These are phyloP conservation scores for Catunica adiposa DNA, from an alignment of 2,329 filamentous ascomycete genomes.

Conservation along the genomic window DNA sequence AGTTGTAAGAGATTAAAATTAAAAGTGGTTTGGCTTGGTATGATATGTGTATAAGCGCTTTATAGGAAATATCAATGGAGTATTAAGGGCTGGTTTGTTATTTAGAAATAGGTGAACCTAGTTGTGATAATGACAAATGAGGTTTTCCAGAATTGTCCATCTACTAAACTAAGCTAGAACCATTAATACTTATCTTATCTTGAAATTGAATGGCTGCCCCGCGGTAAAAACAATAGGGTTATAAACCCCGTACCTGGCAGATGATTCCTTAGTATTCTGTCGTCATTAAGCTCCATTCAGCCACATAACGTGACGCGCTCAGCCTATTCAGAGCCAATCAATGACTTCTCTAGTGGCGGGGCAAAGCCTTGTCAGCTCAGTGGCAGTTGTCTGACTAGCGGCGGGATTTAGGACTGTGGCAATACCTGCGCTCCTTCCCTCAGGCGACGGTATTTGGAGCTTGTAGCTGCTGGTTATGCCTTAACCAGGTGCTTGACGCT, in stretches of 20 bases:
- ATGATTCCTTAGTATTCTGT: neutral
- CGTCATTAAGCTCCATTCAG: neutral
- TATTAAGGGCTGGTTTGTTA: neutral
- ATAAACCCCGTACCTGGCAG: neutral
- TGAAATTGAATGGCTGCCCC: neutral
- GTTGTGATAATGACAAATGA: neutral
- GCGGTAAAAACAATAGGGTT: neutral
- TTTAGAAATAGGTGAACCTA: too few relatives aligned
- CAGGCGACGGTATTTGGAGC: neutral
- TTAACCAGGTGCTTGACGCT: neutral
- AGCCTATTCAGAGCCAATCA: neutral
- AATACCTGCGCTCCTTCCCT: too few relatives aligned
- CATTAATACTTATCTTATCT: neutral
- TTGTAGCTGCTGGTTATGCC: neutral
- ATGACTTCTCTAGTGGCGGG: neutral
- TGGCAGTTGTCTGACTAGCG: neutral
- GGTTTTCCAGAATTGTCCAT: neutral
- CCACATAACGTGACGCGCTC: neutral
- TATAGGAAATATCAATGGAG: neutral
- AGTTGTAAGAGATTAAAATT: neutral
- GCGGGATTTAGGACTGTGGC: neutral
- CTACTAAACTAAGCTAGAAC: neutral
- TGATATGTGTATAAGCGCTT: neutral
- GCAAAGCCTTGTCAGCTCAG: neutral
- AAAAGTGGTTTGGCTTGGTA: neutral